Conservation (phyloP, 345 rosid genomes). For the Excoecaria agallocha region DNA sequence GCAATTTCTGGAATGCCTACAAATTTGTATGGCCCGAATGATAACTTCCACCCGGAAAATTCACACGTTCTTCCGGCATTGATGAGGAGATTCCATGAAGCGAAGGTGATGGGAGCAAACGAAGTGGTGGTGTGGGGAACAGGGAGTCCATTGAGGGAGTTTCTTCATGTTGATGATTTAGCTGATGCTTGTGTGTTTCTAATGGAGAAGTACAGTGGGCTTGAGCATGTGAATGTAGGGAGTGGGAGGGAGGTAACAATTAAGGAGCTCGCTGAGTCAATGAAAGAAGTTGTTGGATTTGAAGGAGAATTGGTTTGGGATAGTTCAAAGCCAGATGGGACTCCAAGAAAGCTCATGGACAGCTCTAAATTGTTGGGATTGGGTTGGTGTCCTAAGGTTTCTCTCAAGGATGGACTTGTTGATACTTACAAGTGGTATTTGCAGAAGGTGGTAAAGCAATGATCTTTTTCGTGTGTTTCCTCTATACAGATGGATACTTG, state of each 20-base stretch:
- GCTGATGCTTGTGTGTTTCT: conserved; percentile 85
- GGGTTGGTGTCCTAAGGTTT: conserved; percentile 79
- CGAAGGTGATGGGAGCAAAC: conserved; percentile 61
- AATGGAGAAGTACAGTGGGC: conserved; percentile 70
- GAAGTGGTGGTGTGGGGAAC: conserved; percentile 98
- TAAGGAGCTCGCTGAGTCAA: conserved; percentile 86
- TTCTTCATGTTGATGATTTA: conserved; percentile 90
- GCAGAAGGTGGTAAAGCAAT: conserved; percentile 51
- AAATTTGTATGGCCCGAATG: conserved; percentile 79
- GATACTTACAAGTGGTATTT: conserved; percentile 87
- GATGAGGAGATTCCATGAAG: conserved; percentile 85
- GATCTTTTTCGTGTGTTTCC: not conserved
- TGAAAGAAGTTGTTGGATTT: conserved; percentile 87
- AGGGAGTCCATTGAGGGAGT: conserved; percentile 91
- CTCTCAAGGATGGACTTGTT: conserved; percentile 68
- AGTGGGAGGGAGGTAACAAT: conserved; percentile 90
- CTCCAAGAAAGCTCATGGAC: conserved; percentile 96
- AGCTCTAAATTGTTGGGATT: conserved; percentile 68
- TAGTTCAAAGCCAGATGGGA: conserved; percentile 77
- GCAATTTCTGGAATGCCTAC: conserved; percentile 96
- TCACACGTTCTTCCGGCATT: conserved; percentile 92
- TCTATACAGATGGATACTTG: no score
- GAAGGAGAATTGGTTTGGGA: conserved; percentile 89
- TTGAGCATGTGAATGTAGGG: conserved; percentile 85
- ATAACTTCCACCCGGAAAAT: conserved; percentile 88